Evolutionary conservation across 768 basidiomycete species (phyloP), one percentile per base, ranked within the genome.

Genomic region (Tylopilus felleus): DNA sequence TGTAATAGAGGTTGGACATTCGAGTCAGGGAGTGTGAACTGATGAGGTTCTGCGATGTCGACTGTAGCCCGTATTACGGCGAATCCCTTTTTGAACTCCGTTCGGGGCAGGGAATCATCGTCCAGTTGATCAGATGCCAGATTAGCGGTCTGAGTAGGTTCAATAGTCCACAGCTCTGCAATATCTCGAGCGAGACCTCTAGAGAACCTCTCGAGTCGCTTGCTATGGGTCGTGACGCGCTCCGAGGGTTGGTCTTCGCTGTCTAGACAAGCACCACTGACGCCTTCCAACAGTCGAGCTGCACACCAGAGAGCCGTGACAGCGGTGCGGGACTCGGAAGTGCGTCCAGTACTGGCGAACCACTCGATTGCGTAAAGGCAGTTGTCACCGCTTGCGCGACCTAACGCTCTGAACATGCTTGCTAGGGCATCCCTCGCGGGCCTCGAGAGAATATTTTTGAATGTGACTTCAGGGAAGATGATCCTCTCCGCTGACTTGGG

Each of bases 251-350:
- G 62, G 10, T 58, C 53, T 25, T 58, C 59, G 23, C 44, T 68
- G 22, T 71, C 70, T 9, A 88, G 69, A 17, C 73, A 75, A 8
- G 84, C 63, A 2, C 75, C 72, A 0, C 80, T 75, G 8, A 86
- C 73, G 3, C 96, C 95, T 61, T 90, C 85, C 53, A 98, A 65
- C 0, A 98, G 65, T 27, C 83, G 79, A 55, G 81, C 80, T 3
- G 89, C 86, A 59, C 90, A 88, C 93, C 93, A 98, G 22, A 95
- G 73, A 3, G 93, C 93, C 0, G 88, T 78, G 1, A 84, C 81
- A 17, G 83, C 79, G 23, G 73, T 72, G 10, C 62, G 68, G 10
- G 74, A 76, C 17, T 68, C 72, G 22, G 80, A 76, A 31, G 70
- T 70, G 41, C 75, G 71, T 0, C 79, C 79, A 13, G 83, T 74